These are phyloP conservation scores for Mycena haematopus DNA, from an alignment of 768 basidiomycete genomes.

Conservation along the genomic window DNA sequence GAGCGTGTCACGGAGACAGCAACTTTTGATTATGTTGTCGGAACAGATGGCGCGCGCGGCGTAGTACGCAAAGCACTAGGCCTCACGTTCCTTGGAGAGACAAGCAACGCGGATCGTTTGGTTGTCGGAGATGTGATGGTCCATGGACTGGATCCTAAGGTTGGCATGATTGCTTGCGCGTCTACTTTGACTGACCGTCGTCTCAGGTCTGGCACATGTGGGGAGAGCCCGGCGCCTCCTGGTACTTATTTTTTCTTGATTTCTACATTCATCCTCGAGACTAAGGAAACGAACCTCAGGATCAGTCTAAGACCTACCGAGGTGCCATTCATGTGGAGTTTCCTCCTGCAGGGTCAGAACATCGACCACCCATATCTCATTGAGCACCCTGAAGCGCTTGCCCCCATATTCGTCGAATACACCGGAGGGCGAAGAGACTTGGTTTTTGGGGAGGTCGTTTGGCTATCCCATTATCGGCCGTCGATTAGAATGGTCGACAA, in stretches of 20 bases:
- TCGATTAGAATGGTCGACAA: slow-evolving; percentile 46
- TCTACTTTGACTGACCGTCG: neutral
- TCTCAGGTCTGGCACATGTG: slow-evolving; percentile 55
- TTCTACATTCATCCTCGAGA: neutral
- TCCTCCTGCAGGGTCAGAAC: slow-evolving; percentile 36
- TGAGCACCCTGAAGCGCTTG: slow-evolving; percentile 29
- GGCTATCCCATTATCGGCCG: slow-evolving; percentile 34
- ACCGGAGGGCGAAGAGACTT: slow-evolving; percentile 34
- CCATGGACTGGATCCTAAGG: slow-evolving; percentile 47
- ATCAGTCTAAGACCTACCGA: slow-evolving; percentile 42
- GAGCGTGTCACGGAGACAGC: slow-evolving; percentile 21
- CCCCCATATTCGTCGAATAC: slow-evolving; percentile 24
- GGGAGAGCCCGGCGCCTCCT: slow-evolving; percentile 43
- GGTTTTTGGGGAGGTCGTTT: slow-evolving; percentile 34
- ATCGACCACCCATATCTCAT: slow-evolving; percentile 32
- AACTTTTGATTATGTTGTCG: slow-evolving; percentile 32
- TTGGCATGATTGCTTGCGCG: slow-evolving; percentile 27
- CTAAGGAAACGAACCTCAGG: slow-evolving; percentile 26
- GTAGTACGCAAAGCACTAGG: slow-evolving; percentile 37
- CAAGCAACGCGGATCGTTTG: slow-evolving; percentile 34
- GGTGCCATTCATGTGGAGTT: slow-evolving; percentile 38
- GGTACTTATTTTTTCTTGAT: slow-evolving; percentile 37
- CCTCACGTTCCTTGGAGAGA: slow-evolving; percentile 39
- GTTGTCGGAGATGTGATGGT: slow-evolving; percentile 46
- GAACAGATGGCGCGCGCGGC: slow-evolving; percentile 36